Percentiles rank a stretch among this genome's conserved stretches.
Evolutionary conservation across 2,329 filamentous ascomycete species (phyloP).

Genomic region (Aaosphaeria pasadenensis): DNA sequence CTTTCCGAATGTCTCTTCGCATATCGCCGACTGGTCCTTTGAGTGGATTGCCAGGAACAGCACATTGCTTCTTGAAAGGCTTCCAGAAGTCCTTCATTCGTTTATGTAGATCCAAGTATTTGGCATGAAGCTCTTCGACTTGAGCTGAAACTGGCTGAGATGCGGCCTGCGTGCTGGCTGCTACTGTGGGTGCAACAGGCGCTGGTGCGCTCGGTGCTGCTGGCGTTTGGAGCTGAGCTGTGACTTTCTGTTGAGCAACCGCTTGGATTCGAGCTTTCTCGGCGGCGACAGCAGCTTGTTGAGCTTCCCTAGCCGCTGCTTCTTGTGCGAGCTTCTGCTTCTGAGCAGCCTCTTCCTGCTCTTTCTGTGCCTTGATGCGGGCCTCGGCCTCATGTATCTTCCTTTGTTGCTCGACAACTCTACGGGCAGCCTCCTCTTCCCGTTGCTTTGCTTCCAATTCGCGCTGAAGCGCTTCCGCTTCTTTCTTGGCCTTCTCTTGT

Average conservation of each 20-base stretch:
- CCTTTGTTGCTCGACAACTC: slow-evolving; percentile 24
- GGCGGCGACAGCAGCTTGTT: slow-evolving; percentile 23
- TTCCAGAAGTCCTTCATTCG: slow-evolving; percentile 36
- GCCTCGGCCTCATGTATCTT: slow-evolving; percentile 29
- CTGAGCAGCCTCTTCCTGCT: slow-evolving; percentile 25
- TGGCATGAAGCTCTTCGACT: slow-evolving; percentile 28
- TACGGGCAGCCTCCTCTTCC: slow-evolving; percentile 27
- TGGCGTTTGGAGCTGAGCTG: slow-evolving; percentile 5
- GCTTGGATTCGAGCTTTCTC: slow-evolving; percentile 18
- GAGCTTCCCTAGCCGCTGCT: slow-evolving; percentile 26
- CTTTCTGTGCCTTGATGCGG: slow-evolving; percentile 26
- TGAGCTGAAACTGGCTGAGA: slow-evolving; percentile 6
- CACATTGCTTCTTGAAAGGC: slow-evolving; percentile 22
- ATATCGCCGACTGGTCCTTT: slow-evolving; percentile 28
- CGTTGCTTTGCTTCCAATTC: slow-evolving; percentile 32
- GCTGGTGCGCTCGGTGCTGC: slow-evolving; percentile 4
- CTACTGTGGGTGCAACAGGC: neutral
- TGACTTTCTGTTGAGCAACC: slow-evolving; percentile 9
- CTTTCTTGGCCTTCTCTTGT: slow-evolving; percentile 42
- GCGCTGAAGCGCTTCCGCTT: slow-evolving; percentile 33
- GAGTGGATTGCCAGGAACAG: slow-evolving; percentile 19
- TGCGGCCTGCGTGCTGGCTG: slow-evolving; percentile 3
- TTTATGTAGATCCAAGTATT: slow-evolving; percentile 34
- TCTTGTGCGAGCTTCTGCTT: slow-evolving; percentile 26
- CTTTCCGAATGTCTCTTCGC: slow-evolving; percentile 27